These are phyloP conservation scores for Apium graveolens DNA, from an alignment of 129 eudicot species.

Conservation along the genomic window DNA sequence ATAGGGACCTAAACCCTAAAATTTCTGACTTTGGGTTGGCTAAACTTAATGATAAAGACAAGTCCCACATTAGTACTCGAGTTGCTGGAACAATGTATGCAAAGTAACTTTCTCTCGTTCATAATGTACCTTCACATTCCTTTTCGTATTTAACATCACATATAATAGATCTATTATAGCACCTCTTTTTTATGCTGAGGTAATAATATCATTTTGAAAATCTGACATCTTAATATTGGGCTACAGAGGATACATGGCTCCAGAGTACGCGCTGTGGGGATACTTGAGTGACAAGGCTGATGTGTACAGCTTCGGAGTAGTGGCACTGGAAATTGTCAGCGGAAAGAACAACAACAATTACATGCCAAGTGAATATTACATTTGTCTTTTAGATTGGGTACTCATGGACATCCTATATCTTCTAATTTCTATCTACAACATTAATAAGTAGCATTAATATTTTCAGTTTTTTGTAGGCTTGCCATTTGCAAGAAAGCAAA, in stretches of 20 bases:
- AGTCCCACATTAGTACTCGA: conserved; percentile 71
- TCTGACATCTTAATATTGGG: conserved; percentile 5
- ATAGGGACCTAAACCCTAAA: conserved; percentile 60
- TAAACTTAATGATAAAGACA: conserved; percentile 58
- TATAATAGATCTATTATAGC: neutral
- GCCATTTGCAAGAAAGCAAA: conserved; percentile 44
- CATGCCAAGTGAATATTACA: conserved; percentile 46
- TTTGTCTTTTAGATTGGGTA: conserved; percentile 90
- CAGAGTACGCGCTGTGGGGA: conserved; percentile 89
- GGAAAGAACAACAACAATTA: conserved; percentile 74
- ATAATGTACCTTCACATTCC: neutral
- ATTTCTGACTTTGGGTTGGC: conserved; percentile 92
- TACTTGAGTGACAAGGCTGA: conserved; percentile 78
- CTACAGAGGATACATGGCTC: conserved; percentile 94
- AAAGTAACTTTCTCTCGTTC: neutral
- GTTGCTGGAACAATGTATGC: conserved; percentile 84
- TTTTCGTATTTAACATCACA: neutral
- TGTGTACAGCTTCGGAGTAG: conserved; percentile 80
- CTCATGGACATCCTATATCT: neutral
- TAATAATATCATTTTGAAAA: too few relatives aligned
- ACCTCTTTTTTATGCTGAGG: neutral
- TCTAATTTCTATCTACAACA: neutral
- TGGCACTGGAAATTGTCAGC: conserved; percentile 68
- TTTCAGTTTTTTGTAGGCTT: conserved; percentile 39
- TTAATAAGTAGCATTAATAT: neutral